Evolutionary conservation across 1,284 basidiomycete species (phyloP), one percentile per base, ranked within the genome.

Genomic region (Thecaphora thlaspeos): DNA sequence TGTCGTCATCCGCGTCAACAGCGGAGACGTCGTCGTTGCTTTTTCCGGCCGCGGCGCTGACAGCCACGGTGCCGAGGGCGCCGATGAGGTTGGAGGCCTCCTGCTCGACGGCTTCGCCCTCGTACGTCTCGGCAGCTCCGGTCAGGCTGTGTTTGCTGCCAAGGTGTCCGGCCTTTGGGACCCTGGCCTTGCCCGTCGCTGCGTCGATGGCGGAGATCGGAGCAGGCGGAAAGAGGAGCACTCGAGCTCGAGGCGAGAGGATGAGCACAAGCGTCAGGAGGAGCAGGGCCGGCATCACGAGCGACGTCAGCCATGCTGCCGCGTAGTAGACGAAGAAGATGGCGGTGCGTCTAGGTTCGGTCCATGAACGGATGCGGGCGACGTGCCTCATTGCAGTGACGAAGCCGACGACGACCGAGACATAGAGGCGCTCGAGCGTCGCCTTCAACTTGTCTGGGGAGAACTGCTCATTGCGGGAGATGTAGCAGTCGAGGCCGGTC

Each of bases 351-450:
- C 69, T 58, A 2, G 80, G 75, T 65, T 84, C 83, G 56, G 81
- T 78, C 84, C 84, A 85, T 0, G 81, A 81, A 30, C 82, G 80
- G 5, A 85, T 59, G 9, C 83, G 76, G 8, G 77, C 75, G 28
- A 83, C 70, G 58, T 85, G 83, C 55, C 82, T 81, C 4, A 76
- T 60, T 46, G 82, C 81, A 0, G 80, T 79, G 4, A 81, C 79
- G 14, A 81, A 51, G 0, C 81, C 79, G 17, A 83, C 77, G 9
- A 82, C 81, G 32, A 83, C 77, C 3, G 80, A 81, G 50, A 82
- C 81, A 60, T 84, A 82, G 15, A 81, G 56, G 1, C 84, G 75
- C 61, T 84, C 84, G 17, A 85, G 71, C 51, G 82, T 83, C 21
- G 81, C 78, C 23, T 81, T 75, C 9, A 83, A 74, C 67, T 82